Evolutionary conservation across 768 basidiomycete genomes (phyloP).

Genomic region (Tricholoma matsutake): DNA sequence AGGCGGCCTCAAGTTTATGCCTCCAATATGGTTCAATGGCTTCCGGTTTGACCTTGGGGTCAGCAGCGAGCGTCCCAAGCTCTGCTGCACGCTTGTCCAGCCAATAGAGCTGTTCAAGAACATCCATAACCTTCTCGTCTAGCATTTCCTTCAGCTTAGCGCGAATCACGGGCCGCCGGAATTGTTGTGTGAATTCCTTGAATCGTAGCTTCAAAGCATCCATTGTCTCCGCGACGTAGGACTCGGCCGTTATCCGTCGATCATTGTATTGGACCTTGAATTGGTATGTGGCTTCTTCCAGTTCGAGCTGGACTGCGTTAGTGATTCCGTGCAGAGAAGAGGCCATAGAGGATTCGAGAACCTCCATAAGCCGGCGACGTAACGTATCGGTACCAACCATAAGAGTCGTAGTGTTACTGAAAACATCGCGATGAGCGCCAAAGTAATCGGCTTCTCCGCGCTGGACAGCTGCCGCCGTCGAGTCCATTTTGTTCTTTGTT

Average conservation of each 20-base stretch:
- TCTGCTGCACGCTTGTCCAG: slow-evolving; percentile 82
- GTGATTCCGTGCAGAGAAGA: slow-evolving; percentile 93
- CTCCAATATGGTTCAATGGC: slow-evolving; percentile 91
- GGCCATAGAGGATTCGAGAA: slow-evolving; percentile 96
- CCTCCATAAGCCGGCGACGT: slow-evolving; percentile 90
- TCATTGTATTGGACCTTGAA: slow-evolving; percentile 99
- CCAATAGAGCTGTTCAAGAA: slow-evolving; percentile 97
- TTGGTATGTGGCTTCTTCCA: slow-evolving; percentile 96
- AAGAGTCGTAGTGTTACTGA: slow-evolving; percentile 57
- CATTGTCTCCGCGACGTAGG: slow-evolving; percentile 96
- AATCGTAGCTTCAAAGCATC: slow-evolving; percentile 89
- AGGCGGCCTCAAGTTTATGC: slow-evolving; percentile 94
- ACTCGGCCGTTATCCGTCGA: slow-evolving; percentile 89
- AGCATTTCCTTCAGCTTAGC: slow-evolving; percentile 88
- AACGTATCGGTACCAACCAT: slow-evolving; percentile 93
- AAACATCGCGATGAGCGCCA: slow-evolving; percentile 55
- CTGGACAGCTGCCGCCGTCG: slow-evolving; percentile 45
- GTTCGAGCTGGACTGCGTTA: slow-evolving; percentile 94
- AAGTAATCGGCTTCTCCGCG: slow-evolving; percentile 71
- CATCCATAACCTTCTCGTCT: slow-evolving; percentile 95
- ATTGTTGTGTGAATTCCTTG: slow-evolving; percentile 79
- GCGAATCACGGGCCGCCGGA: slow-evolving; percentile 87
- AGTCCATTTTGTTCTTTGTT: slow-evolving; percentile 50
- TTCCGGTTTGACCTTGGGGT: slow-evolving; percentile 66
- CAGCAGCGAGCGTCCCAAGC: slow-evolving; percentile 64